Conservation (phyloP, 495 filamentous ascomycete species). For the Achaetomiella virescens region DNA sequence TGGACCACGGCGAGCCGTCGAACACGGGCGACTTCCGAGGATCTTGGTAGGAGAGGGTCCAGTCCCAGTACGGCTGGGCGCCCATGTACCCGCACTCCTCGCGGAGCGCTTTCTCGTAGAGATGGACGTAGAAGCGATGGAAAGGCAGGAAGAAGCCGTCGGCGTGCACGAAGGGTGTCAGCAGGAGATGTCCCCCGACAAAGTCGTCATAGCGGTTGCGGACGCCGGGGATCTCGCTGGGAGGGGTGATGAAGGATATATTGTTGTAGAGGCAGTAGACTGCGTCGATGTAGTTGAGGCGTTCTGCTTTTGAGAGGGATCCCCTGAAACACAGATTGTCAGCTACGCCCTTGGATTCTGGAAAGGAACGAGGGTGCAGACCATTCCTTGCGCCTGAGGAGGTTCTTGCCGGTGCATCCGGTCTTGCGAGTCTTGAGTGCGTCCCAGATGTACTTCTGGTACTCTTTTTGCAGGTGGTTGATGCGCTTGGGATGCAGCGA, state of each 20-base stretch:
- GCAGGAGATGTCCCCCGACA: constrained; percentile 55
- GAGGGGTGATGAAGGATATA: constrained; percentile 37
- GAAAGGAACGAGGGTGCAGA: neutral
- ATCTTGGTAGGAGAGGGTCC: constrained; percentile 40
- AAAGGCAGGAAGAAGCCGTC: constrained; percentile 57
- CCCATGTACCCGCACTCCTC: constrained; percentile 63
- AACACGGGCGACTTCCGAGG: constrained; percentile 49
- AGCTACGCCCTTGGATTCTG: neutral
- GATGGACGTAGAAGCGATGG: constrained; percentile 58
- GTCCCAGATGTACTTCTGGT: constrained; percentile 9
- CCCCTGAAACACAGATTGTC: constrained; percentile 29
- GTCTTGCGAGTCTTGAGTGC: constrained; percentile 10
- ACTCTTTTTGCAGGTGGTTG: constrained; percentile 4
- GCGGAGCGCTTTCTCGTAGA: constrained; percentile 57
- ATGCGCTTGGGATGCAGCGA: constrained; percentile 2
- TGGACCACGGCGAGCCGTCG: constrained; percentile 48
- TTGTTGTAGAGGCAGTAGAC: constrained; percentile 51
- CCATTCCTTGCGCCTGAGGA: constrained; percentile 11
- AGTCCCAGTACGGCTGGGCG: constrained; percentile 52
- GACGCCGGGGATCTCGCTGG: constrained; percentile 25
- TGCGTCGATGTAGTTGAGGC: constrained; percentile 52
- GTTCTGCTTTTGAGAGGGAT: constrained; percentile 36
- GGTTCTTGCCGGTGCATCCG: constrained; percentile 4
- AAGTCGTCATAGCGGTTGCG: constrained; percentile 59
- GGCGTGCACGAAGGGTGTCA: constrained; percentile 53